Evolutionary conservation across 805 yeast genomes (phyloP).

Genomic region (Kodamaea hsintzibuensis): DNA sequence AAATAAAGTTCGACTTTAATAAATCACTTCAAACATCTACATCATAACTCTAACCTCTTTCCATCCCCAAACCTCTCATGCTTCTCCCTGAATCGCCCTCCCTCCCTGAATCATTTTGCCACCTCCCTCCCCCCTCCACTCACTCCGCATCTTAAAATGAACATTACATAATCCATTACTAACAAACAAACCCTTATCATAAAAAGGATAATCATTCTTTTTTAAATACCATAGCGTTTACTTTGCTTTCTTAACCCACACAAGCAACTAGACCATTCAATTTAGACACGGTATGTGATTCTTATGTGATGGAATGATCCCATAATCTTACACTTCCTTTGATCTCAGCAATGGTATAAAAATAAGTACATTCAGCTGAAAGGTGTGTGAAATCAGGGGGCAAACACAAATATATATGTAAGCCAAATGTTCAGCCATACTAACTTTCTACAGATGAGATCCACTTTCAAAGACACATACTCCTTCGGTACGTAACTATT

Average conservation of each 20-base stretch:
- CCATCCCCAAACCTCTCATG: background rate
- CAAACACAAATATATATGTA: background rate
- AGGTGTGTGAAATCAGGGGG: constrained; percentile 4
- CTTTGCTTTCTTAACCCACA: background rate
- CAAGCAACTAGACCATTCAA: constrained; percentile 1
- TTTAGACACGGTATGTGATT: background rate
- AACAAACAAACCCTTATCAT: background rate
- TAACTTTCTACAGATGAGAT: constrained; percentile 57
- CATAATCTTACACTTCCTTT: background rate
- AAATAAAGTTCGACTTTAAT: too few species aligned
- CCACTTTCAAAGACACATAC: constrained; percentile 93
- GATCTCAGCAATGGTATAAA: background rate
- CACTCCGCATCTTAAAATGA: background rate
- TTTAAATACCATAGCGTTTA: background rate
- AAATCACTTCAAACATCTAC: too few species aligned
- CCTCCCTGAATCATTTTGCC: background rate
- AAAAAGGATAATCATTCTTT: constrained; percentile 1
- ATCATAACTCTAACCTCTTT: background rate
- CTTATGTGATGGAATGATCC: background rate
- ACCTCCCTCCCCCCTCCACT: background rate
- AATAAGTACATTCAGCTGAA: background rate
- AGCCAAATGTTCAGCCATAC: constrained; percentile 1
- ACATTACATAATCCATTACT: background rate
- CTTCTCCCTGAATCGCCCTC: background rate
- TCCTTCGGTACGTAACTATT: constrained; percentile 72